Conservation (phyloP, 306 rosid species). For the Fragaria ananassa region DNA sequence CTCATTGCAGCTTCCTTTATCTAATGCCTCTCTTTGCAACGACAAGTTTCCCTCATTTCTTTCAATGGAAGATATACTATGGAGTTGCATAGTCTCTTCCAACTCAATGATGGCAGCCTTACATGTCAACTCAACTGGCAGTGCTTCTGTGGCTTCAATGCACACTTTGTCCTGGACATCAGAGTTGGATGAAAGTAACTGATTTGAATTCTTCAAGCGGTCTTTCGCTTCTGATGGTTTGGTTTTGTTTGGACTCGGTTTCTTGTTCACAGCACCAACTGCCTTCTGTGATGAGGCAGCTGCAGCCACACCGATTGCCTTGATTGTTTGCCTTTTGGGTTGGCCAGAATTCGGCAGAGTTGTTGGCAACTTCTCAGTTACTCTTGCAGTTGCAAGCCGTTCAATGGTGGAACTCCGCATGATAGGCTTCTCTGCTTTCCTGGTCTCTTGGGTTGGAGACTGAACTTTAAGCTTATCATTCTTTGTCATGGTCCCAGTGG, state of each 20-base stretch:
- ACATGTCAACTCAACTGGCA: conserved; percentile 33
- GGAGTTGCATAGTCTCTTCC: conserved; percentile 38
- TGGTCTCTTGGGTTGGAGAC: conserved; percentile 48
- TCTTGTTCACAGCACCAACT: conserved; percentile 46
- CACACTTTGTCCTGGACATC: conserved; percentile 35
- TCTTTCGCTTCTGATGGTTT: conserved; percentile 46
- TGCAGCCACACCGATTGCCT: conserved; percentile 38
- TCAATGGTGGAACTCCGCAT: conserved; percentile 74
- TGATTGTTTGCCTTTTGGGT: conserved; percentile 51
- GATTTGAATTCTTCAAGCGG: conserved; percentile 33
- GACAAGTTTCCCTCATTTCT: conserved; percentile 28
- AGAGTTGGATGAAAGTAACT: conserved; percentile 34
- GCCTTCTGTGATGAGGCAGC: conserved; percentile 38
- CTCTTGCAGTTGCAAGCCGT: conserved; percentile 69
- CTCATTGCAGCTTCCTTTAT: conserved; percentile 27
- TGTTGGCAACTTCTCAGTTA: conserved; percentile 43
- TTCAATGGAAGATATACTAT: conserved; percentile 34
- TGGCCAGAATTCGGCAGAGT: conserved; percentile 38
- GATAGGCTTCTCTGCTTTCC: conserved; percentile 57
- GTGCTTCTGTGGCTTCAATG: conserved; percentile 30
- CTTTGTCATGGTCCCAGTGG: conserved; percentile 30
- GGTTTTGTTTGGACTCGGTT: conserved; percentile 46
- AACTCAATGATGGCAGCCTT: conserved; percentile 19
- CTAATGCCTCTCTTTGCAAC: conserved; percentile 25
- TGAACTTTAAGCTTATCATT: conserved; percentile 45